phyloP scores from a whole-genome alignment of 495 filamentous ascomycete species.

The Lasiosphaeria miniovina region DNA sequence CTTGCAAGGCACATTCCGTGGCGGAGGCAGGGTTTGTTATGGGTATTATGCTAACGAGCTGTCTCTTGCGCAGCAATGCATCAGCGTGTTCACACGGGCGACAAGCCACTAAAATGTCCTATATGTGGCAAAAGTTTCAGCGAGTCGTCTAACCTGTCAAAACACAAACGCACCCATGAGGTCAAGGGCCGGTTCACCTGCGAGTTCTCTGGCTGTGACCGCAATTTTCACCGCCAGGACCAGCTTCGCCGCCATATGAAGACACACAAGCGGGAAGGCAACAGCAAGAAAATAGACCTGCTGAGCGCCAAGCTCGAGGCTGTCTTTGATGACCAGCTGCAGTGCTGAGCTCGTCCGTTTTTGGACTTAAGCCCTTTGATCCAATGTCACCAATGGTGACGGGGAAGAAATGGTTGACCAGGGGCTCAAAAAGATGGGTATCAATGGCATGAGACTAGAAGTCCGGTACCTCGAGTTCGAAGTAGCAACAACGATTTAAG shows the following conservation, averaged over 20 bases:
- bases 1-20: not conserved
- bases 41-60: slow-evolving; percentile 14
- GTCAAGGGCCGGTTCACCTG: slow-evolving; percentile 50
- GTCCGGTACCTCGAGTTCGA: too few species aligned
- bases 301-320: slow-evolving; percentile 8
- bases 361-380: too few species aligned
- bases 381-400: too few species aligned
- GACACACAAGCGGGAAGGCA: slow-evolving; percentile 33
- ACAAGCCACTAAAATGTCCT: slow-evolving; percentile 47
- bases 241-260: slow-evolving; percentile 48
- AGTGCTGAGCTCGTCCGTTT: not conserved
- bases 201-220: slow-evolving; percentile 43
- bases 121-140: slow-evolving; percentile 50
- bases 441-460: too few species aligned
- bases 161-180: slow-evolving; percentile 51
- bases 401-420: too few species aligned
- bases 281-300: slow-evolving; percentile 3
- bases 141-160: slow-evolving; percentile 56
- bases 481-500: not conserved
- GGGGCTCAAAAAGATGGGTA: too few species aligned
- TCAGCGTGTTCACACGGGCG: slow-evolving; percentile 52
- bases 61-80: slow-evolving; percentile 47
- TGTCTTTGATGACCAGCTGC: slow-evolving; percentile 5
- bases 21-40: not conserved
- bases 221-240: slow-evolving; percentile 55